phyloP scores from a whole-genome alignment of 108 stramenopile species.

The Nitzschia palea region DNA sequence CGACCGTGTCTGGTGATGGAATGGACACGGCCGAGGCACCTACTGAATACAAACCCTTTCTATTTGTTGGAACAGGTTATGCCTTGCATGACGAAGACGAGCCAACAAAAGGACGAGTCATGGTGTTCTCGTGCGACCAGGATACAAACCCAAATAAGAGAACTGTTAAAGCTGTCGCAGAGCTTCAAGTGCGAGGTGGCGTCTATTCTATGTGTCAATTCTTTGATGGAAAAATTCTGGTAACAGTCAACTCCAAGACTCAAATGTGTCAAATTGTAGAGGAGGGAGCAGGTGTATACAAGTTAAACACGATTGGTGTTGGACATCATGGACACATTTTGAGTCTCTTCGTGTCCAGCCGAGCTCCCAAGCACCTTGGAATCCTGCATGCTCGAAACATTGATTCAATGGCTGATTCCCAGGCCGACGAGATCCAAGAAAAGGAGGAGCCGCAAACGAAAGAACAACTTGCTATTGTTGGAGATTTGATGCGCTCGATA shows the following conservation, averaged over 20 bases:
- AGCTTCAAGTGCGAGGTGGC: constrained; percentile 68
- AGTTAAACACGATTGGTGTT: constrained; percentile 52
- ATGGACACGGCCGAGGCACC: constrained; percentile 11
- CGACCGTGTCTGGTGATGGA: constrained; percentile 19
- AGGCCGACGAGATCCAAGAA: constrained; percentile 7
- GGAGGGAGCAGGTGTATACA: constrained; percentile 40
- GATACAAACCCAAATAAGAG: constrained; percentile 31
- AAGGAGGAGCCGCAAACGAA: constrained; percentile 12
- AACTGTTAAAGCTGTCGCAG: constrained; percentile 56
- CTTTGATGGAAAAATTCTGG: constrained; percentile 66
- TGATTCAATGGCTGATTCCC: no score
- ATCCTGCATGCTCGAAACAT: background rate
- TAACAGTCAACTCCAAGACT: constrained; percentile 83
- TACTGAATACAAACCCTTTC: constrained; percentile 48
- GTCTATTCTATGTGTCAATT: constrained; percentile 82
- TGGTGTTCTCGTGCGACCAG: constrained; percentile 78
- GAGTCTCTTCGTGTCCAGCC: constrained; percentile 84
- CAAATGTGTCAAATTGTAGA: constrained; percentile 50
- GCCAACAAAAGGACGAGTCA: constrained; percentile 86
- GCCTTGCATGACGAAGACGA: constrained; percentile 92
- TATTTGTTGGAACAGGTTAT: constrained; percentile 93
- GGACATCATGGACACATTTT: constrained; percentile 96
- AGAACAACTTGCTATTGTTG: constrained; percentile 91
- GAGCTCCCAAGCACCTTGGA: constrained; percentile 36
- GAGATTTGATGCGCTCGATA: constrained; percentile 96